phyloP scores from a whole-genome alignment of 495 filamentous ascomycete species.

The Daldinia caldariorum region DNA sequence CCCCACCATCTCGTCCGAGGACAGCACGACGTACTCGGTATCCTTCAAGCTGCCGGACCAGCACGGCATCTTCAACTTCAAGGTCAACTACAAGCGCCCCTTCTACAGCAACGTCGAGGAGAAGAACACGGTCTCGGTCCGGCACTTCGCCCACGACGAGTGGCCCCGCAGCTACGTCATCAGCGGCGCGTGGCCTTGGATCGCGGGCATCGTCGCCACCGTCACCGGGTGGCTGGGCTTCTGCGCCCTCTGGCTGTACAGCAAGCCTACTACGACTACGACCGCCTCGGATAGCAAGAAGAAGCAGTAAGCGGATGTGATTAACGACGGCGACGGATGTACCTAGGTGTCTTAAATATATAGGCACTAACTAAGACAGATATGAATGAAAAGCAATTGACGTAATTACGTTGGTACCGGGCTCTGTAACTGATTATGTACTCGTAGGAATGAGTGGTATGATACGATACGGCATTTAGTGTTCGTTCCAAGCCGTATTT shows the following conservation, averaged over 20 bases:
- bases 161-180: slow-evolving; percentile 92
- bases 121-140: slow-evolving; percentile 92
- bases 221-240: slow-evolving; percentile 86
- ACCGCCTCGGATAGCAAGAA: slow-evolving; percentile 69
- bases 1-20: slow-evolving; percentile 65
- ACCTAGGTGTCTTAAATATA: slow-evolving; percentile 2
- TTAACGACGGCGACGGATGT: background rate
- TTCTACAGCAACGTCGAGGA: slow-evolving; percentile 90
- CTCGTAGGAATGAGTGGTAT: background rate
- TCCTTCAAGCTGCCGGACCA: slow-evolving; percentile 89
- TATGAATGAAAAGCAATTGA: slow-evolving; percentile 30
- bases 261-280: slow-evolving; percentile 68
- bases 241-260: slow-evolving; percentile 89
- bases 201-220: slow-evolving; percentile 84
- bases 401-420: background rate
- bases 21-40: slow-evolving; percentile 76
- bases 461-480: background rate
- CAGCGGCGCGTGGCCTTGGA: slow-evolving; percentile 94
- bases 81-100: slow-evolving; percentile 93
- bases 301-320: slow-evolving; percentile 64
- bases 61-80: slow-evolving; percentile 98
- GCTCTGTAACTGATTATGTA: background rate
- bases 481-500: background rate
- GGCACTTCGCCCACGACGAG: slow-evolving; percentile 97
- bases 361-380: slow-evolving; percentile 15